Conservation (phyloP, 495 filamentous ascomycete genomes). For the Aspergillus ellipticus region DNA sequence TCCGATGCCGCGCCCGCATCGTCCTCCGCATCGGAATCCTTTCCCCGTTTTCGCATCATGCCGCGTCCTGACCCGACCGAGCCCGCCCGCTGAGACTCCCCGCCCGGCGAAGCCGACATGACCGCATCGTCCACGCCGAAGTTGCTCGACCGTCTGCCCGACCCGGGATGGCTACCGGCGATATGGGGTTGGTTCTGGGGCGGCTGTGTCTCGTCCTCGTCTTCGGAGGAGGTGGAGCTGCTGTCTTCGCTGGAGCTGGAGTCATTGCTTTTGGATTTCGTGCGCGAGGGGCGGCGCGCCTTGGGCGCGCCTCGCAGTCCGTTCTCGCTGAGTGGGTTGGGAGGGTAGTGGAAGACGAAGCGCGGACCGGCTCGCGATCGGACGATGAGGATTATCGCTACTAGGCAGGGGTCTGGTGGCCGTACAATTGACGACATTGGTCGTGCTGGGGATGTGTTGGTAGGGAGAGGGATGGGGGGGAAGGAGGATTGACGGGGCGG, state of each 20-base stretch:
- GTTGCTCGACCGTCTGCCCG: constrained; percentile 34
- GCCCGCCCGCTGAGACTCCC: constrained; percentile 35
- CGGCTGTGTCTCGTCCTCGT: constrained; percentile 41
- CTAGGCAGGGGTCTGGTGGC: constrained; percentile 59
- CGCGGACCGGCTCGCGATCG: constrained; percentile 75
- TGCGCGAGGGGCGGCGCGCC: constrained; percentile 33
- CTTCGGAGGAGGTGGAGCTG: constrained; percentile 46
- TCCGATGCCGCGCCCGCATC: constrained; percentile 36
- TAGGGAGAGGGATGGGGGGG: background rate
- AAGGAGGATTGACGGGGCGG: background rate
- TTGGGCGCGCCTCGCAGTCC: constrained; percentile 32
- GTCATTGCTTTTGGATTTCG: constrained; percentile 36
- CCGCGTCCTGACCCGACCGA: constrained; percentile 42
- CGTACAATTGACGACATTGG: constrained; percentile 49
- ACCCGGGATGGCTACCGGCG: constrained; percentile 18
- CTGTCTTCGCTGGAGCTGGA: constrained; percentile 47
- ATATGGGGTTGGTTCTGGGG: constrained; percentile 13
- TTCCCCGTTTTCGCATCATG: constrained; percentile 29
- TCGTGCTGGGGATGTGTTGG: background rate
- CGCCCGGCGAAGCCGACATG: constrained; percentile 28
- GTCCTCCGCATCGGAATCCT: constrained; percentile 42
- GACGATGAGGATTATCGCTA: constrained; percentile 77
- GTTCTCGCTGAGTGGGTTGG: constrained; percentile 50
- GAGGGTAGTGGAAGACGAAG: constrained; percentile 91
- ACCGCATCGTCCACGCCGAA: constrained; percentile 36